Evolutionary conservation across 371 early-diverging fungal genomes (phyloP), one percentile per base, ranked within the genome.

Genomic region (Dipsacomyces acuminosporus): DNA sequence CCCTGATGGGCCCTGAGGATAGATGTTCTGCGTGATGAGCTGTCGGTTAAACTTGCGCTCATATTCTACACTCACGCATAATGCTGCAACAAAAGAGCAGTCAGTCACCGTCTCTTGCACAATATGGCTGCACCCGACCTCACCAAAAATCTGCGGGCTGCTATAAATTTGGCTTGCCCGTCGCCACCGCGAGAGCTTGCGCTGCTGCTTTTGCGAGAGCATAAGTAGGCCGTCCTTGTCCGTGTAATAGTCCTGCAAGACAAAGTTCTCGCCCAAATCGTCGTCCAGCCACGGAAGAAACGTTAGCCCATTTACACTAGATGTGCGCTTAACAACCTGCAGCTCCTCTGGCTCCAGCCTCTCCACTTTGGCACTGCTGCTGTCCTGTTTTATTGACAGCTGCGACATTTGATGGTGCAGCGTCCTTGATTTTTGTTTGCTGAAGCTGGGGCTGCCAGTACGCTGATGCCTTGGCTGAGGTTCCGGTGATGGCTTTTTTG

Each of bases 1-100:
- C 4, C 89, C 91, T 18, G 71, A 56, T 40, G 72, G 73, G 53
- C 87, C 79, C 76, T 88, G 90, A 13, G 94, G 94, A 76, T 83
- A 90, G 59, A 94, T 86, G 71, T 90, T 87, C 17, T 81, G 79
- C 15, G 91, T 89, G 48, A 93, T 86, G 40, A 92, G 79, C 85
- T 83, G 86, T 48, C 85, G 86, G 35, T 80, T 76, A 59, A 85
- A 87, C 50, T 78, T 80, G 13, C 75, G 70, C 58, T 94, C 93
- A 59, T 91, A 91, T 22, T 85, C 87, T 5, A 92, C 87, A 34
- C 88, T 80, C 14, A 92, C 93, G 61, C 89, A 89, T 17, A 94
- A 63, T 20, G 92, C 91, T 1, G 93, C 91, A 4, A 94, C 93
- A 72, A 94, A 91, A 11, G 93, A 93, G 63, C 94, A 94, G 73